These are phyloP conservation scores for Colletotrichum cordylinicola DNA, from an alignment of 2,329 filamentous ascomycete genomes.

Conservation along the genomic window DNA sequence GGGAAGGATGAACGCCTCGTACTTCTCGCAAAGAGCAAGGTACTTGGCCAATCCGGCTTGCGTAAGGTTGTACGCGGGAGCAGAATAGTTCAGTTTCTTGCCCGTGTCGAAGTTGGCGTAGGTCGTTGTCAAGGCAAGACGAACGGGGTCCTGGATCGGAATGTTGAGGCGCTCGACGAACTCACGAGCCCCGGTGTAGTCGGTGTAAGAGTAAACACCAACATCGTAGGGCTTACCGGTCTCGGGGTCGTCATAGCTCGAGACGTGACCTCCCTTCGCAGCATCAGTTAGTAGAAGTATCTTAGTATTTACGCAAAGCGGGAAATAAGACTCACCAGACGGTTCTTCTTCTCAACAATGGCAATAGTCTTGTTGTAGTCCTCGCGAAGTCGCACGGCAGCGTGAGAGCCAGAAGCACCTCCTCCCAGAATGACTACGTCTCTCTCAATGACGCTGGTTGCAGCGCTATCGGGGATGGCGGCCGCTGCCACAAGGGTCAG, in stretches of 20 bases:
- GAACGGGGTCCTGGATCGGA: slow-evolving; percentile 26
- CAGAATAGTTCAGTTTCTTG: slow-evolving; percentile 27
- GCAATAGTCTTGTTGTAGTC: slow-evolving; percentile 37
- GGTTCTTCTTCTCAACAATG: slow-evolving; percentile 38
- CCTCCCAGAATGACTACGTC: slow-evolving; percentile 43
- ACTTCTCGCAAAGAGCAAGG: slow-evolving; percentile 32
- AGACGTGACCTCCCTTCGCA: slow-evolving; percentile 51
- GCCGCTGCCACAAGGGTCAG: neutral
- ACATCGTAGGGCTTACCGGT: slow-evolving; percentile 37
- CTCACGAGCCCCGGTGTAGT: slow-evolving; percentile 41
- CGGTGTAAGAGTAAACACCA: slow-evolving; percentile 41
- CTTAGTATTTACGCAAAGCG: neutral
- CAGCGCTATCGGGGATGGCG: neutral
- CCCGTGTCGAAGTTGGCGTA: slow-evolving; percentile 45
- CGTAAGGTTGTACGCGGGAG: slow-evolving; percentile 25
- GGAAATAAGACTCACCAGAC: slow-evolving; percentile 29
- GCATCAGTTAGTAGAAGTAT: neutral
- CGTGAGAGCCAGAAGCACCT: slow-evolving; percentile 41
- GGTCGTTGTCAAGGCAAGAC: slow-evolving; percentile 30
- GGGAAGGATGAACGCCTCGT: slow-evolving; percentile 36
- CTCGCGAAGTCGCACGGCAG: slow-evolving; percentile 40
- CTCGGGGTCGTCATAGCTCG: slow-evolving; percentile 51
- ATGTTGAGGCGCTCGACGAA: slow-evolving; percentile 53
- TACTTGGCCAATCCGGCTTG: slow-evolving; percentile 31
- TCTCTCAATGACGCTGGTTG: slow-evolving; percentile 23